Percentiles rank a stretch among this genome's conserved stretches.
phyloP scores from a whole-genome alignment of 176 grass and related monocot species.

The Areca catechu region DNA sequence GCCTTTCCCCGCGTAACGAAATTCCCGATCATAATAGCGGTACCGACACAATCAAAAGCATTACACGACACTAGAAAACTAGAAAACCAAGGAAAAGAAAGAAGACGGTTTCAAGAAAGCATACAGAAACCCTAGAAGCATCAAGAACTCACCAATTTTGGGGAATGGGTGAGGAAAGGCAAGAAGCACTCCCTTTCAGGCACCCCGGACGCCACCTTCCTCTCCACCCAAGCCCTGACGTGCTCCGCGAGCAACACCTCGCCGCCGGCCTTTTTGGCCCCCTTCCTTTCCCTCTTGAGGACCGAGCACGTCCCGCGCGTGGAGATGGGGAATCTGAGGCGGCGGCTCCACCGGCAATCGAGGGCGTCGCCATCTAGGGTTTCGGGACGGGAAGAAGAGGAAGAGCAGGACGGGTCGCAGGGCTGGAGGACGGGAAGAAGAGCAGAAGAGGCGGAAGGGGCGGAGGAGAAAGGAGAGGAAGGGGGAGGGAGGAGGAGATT shows the following conservation, averaged over 20 bases:
- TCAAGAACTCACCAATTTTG: slow-evolving; percentile 39
- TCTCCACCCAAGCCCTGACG: slow-evolving; percentile 42
- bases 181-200: slow-evolving; percentile 29
- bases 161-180: slow-evolving; percentile 47
- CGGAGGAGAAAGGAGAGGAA: slow-evolving; percentile 9
- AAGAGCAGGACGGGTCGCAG: slow-evolving; percentile 22
- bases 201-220: slow-evolving; percentile 37
- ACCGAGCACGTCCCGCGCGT: neutral
- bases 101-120: neutral
- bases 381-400: neutral
- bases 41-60: too few species aligned
- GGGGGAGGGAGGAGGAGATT: slow-evolving; percentile 18
- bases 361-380: neutral
- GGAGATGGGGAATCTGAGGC: slow-evolving; percentile 2
- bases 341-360: neutral
- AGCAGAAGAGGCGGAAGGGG: neutral
- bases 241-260: slow-evolving; percentile 26
- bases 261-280: slow-evolving; percentile 1
- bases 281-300: neutral
- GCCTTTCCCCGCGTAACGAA: too few species aligned
- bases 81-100: neutral
- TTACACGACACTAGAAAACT: neutral
- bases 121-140: neutral
- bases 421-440: slow-evolving; percentile 15
- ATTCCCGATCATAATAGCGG: too few species aligned